These are phyloP conservation scores for Lactarius evosmus DNA, from an alignment of 768 basidiomycete species.

Conservation along the genomic window DNA sequence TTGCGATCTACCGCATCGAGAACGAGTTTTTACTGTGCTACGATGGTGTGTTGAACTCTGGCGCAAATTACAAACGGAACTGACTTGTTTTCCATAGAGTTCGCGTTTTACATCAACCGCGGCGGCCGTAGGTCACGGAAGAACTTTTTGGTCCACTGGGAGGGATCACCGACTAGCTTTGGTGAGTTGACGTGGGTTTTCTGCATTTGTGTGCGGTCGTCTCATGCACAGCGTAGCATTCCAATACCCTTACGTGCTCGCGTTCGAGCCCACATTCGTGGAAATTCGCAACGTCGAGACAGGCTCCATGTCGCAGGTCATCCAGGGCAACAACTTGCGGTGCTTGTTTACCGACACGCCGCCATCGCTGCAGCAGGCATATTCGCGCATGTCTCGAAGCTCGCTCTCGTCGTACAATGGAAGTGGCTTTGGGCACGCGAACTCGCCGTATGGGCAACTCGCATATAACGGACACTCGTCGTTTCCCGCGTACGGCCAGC, in stretches of 20 bases:
- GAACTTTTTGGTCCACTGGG: constrained; percentile 96
- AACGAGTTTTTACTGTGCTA: constrained; percentile 97
- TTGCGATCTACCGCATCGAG: constrained; percentile 95
- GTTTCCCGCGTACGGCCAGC: constrained; percentile 24
- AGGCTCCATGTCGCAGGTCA: constrained; percentile 88
- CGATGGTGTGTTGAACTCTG: constrained; percentile 62
- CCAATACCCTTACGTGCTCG: constrained; percentile 94
- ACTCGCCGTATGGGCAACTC: neutral
- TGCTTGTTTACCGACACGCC: constrained; percentile 93
- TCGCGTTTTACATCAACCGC: constrained; percentile 98
- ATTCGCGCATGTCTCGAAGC: constrained; percentile 34
- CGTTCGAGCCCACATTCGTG: constrained; percentile 94
- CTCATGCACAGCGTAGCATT: constrained; percentile 60
- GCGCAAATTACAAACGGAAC: neutral
- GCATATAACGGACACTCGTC: constrained; percentile 19
- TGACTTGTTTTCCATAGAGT: constrained; percentile 54
- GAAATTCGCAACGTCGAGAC: constrained; percentile 96
- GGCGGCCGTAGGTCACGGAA: constrained; percentile 87
- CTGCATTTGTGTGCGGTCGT: neutral
- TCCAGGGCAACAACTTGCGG: constrained; percentile 87
- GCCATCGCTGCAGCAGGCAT: constrained; percentile 70
- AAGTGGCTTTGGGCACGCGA: constrained; percentile 9
- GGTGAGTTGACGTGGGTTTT: constrained; percentile 52
- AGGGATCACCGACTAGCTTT: constrained; percentile 89
- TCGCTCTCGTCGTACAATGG: constrained; percentile 21